These are phyloP conservation scores for Echinosophora koreensis DNA, from an alignment of 306 rosid genomes.

Conservation along the genomic window DNA sequence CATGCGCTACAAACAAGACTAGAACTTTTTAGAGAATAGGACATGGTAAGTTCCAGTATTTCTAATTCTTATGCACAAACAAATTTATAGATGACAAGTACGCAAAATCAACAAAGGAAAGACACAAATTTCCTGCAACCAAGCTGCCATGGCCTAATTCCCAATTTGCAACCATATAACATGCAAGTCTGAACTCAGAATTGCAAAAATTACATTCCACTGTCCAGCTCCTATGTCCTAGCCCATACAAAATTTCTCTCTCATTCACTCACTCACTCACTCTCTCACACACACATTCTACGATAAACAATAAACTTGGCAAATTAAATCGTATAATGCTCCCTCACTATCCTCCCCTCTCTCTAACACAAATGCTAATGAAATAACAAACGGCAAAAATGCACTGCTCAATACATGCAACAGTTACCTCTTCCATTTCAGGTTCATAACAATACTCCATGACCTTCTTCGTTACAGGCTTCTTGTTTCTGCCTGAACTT, in stretches of 20 bases:
- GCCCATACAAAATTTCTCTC: constrained; percentile 20
- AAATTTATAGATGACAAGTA: constrained; percentile 6
- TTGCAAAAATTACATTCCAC: constrained; percentile 28
- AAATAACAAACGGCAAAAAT: constrained; percentile 27
- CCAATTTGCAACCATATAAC: constrained; percentile 30
- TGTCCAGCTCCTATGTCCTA: constrained; percentile 14
- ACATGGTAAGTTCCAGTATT: constrained; percentile 1
- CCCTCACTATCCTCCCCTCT: not conserved
- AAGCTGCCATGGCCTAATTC: constrained; percentile 26
- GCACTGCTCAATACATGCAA: constrained; percentile 32
- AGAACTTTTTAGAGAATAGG: constrained; percentile 11
- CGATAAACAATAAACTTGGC: constrained; percentile 22
- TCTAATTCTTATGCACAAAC: constrained; percentile 28
- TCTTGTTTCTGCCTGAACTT: constrained; percentile 81
- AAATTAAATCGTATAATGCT: not conserved
- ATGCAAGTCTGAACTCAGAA: constrained; percentile 26
- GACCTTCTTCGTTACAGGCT: constrained; percentile 74
- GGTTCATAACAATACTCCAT: constrained; percentile 99
- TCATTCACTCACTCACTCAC: too few species aligned
- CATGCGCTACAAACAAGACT: constrained; percentile 11
- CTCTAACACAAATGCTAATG: not conserved
- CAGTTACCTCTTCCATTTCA: constrained; percentile 95
- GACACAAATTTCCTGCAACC: constrained; percentile 19
- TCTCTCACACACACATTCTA: too few species aligned
- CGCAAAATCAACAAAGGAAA: not conserved